Conservation (phyloP, 257 asterid species). For the Solanum neorickii region DNA sequence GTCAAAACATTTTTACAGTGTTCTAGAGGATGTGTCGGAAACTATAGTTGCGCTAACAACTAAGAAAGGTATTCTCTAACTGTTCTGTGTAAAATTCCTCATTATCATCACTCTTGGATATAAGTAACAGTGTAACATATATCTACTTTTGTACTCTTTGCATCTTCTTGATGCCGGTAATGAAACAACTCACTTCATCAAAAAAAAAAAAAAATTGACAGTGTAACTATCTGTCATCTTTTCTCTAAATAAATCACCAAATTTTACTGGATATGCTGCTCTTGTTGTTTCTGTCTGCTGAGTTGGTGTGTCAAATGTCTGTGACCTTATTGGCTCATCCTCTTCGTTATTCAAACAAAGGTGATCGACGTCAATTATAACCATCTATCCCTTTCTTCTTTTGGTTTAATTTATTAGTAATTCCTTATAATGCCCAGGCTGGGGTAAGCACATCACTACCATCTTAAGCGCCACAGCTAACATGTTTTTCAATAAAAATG, state of each 20-base stretch:
- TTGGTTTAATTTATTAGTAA: not conserved
- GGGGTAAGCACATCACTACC: not conserved
- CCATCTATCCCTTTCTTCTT: not conserved
- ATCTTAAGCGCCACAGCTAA: not conserved
- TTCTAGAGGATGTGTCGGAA: constrained; percentile 69
- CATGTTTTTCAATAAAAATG: not conserved
- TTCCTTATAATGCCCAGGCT: not conserved
- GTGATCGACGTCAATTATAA: not conserved
- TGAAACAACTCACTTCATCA: too few relatives aligned
- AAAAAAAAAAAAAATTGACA: not conserved
- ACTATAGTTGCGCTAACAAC: constrained; percentile 71
- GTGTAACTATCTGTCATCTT: not conserved
- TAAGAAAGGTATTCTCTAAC: constrained; percentile 43
- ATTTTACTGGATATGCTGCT: not conserved
- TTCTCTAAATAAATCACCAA: not conserved
- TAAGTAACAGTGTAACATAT: not conserved
- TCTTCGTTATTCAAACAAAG: not conserved
- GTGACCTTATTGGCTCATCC: not conserved
- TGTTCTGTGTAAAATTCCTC: not conserved
- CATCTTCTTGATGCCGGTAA: too few relatives aligned
- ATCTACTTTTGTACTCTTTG: too few relatives aligned
- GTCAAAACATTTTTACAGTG: constrained; percentile 35
- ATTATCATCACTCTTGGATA: not conserved
- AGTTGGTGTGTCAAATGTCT: not conserved
- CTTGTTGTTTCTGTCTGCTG: not conserved